A percentile compares a stretch with the other conserved stretches of the same genome.
Evolutionary conservation across 2,329 filamentous ascomycete species (phyloP).

Genomic region (Neofusicoccum laricinum): DNA sequence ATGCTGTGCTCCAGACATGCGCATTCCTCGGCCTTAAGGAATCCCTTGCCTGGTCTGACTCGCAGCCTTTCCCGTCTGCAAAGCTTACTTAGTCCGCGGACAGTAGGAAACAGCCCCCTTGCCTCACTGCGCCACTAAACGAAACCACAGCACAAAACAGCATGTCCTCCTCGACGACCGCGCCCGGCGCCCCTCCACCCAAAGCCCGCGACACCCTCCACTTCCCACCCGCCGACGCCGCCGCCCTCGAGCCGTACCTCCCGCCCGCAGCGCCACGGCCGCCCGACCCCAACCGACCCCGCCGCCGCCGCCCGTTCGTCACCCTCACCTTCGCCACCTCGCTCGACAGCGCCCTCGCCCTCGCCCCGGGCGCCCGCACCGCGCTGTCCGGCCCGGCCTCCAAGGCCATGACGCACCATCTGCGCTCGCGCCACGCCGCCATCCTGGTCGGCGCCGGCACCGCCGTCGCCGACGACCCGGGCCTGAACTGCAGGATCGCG

Average conservation of each 20-base stretch:
- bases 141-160: no score
- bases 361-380: constrained; percentile 77
- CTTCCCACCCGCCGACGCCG: constrained; percentile 44
- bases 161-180: background rate
- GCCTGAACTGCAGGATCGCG: constrained; percentile 74
- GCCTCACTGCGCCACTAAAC: no score
- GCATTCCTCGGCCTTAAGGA: constrained; percentile 4
- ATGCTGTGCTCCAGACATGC: background rate
- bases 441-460: constrained; percentile 85
- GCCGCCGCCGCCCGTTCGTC: constrained; percentile 37
- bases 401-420: constrained; percentile 90
- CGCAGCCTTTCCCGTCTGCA: background rate
- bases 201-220: constrained; percentile 25
- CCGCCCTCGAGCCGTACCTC: constrained; percentile 53
- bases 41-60: background rate
- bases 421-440: constrained; percentile 77
- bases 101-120: no score
- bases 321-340: constrained; percentile 91
- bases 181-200: background rate
- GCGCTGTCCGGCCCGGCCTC: constrained; percentile 76
- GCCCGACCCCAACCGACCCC: constrained; percentile 21
- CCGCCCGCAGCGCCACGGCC: constrained; percentile 24
- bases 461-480: constrained; percentile 79
- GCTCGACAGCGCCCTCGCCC: constrained; percentile 75
- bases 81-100: background rate